Evolutionary conservation across 2,329 filamentous ascomycete species (phyloP), one percentile per base, ranked within the genome.

Genomic region (Graphiopsis chlorocephala): DNA sequence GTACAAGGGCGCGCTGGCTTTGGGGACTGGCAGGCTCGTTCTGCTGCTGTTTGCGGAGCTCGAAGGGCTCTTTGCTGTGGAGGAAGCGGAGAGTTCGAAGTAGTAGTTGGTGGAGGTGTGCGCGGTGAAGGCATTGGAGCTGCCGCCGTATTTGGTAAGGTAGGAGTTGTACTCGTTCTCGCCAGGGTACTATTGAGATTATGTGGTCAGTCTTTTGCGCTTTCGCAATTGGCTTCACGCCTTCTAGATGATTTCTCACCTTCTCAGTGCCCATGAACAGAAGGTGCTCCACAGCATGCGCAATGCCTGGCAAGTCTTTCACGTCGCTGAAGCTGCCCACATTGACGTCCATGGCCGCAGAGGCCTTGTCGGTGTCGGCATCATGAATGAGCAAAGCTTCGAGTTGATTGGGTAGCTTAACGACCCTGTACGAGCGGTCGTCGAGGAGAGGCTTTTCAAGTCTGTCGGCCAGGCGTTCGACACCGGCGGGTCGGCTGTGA

Each of bases 211-310:
- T 47, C 53, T 64, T 52, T 10, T 20, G 10, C 61, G n/a, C 35
- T 12, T 38, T 14, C 35, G 38, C 15, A 26, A n/a, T 20, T 20
- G n/a, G 38, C 38, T 20, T 45, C 8, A 10, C 38, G 38, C 38
- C 8, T 20, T 17, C 11, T 10, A 23, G 7, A 15, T 50, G 2
- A n/a, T 14, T 5, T 26, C 77, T 68, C 77, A 89, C 88, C 83
- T 98, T 99, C 78, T 97, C 90, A 8, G 95, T 99, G 58, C 95
- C 95, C 95, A 99, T 98, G 81, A 99, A 99, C 26, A 99, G 82
- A 69, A 97, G 81, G 84, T 97, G 94, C 82, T 98, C 94, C 63
- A 98, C 92, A 7, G 93, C 93, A 81, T 98, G 95, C 61, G 94
- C 94, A 86, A 96, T 93, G 66, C 95, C 93, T 15, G 92, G 93